Conservation (phyloP, 176 grass and related monocot genomes). For the Rhipidocladum racemiflorum region DNA sequence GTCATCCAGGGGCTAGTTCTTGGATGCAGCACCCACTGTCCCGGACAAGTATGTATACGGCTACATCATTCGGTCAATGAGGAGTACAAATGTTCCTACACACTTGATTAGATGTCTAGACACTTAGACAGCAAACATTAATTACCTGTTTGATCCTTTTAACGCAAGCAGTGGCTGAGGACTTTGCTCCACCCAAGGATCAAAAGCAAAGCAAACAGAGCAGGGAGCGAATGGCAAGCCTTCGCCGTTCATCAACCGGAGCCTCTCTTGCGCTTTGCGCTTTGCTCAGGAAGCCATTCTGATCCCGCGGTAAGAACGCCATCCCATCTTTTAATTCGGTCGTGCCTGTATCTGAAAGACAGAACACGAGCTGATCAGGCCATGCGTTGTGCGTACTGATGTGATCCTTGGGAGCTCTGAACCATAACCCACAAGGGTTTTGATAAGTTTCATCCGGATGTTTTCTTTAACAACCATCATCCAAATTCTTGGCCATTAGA, state of each 20-base stretch:
- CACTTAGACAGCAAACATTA: neutral
- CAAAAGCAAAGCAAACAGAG: conserved; percentile 64
- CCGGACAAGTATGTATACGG: conserved; percentile 55
- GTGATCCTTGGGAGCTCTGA: conserved; percentile 5
- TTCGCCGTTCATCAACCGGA: conserved; percentile 69
- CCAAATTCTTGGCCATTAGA: too few relatives aligned
- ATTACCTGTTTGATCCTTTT: conserved; percentile 13
- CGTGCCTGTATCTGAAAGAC: neutral
- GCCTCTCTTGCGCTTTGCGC: conserved; percentile 80
- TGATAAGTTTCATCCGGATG: too few relatives aligned
- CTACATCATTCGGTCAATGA: conserved; percentile 39
- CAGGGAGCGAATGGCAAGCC: conserved; percentile 53
- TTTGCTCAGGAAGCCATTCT: conserved; percentile 93
- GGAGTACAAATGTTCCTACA: conserved; percentile 8
- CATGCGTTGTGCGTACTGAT: neutral
- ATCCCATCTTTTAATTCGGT: neutral
- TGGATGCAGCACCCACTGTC: conserved; percentile 65
- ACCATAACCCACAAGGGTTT: too few relatives aligned
- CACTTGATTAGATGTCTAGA: conserved; percentile 23
- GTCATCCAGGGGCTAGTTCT: conserved; percentile 77
- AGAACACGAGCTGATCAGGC: neutral
- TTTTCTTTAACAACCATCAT: too few relatives aligned
- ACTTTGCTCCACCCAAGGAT: conserved; percentile 70
- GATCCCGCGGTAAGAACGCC: conserved; percentile 77
- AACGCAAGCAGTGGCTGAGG: conserved; percentile 65